Evolutionary conservation across 202 grass and related monocot genomes (phyloP), one percentile per base, ranked within the genome.

Genomic region (Brachypodium distachyon): DNA sequence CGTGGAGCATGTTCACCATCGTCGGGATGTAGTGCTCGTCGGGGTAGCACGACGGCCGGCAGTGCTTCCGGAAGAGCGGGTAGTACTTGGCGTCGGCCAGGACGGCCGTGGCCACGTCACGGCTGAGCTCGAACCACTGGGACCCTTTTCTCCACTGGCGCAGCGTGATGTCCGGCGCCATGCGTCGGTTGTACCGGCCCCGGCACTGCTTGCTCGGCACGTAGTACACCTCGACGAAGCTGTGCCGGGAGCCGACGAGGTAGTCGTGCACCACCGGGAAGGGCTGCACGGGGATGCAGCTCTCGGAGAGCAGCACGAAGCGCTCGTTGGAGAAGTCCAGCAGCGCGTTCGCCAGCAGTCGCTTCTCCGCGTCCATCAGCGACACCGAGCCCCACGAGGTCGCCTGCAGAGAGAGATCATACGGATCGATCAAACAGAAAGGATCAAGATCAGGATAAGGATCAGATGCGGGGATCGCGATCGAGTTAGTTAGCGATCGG

Each of bases 21-120:
- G 95, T 94, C n/a, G 70, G 85, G 43, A 94, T 82, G 87, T 98
- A 98, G 72, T 98, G 95, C 82, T 94, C 95, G 37, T 98, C 95
- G 23, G 95, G 95, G 70, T 92, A 98, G 80, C 95, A 98, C 50
- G 91, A 69, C 16, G 95, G 89, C 82, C 49, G 49, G 58, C 95
- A 90, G 47, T 90, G 84, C 54, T 76, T 73, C 40, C 76, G 33
- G 77, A 94, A 98, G 49, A 98, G 67, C 16, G 78, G 46, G 56
- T 92, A 92, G 82, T 86, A 92, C 38, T 70, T 81, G 29, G 71
- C 26, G 57, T 98, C 91, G 0, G 87, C 49, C 12, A 98, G 81
- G 19, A 90, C 48, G 77, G 43, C 59, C 0, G 72, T 25, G 33
- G 91, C 91, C 22, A 98, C 6, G 57, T 81, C 78, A 3, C 89